Base-by-base conservation (phyloP, 1,284 basidiomycete genomes). In the Xerocomus nothofagi region DNA sequence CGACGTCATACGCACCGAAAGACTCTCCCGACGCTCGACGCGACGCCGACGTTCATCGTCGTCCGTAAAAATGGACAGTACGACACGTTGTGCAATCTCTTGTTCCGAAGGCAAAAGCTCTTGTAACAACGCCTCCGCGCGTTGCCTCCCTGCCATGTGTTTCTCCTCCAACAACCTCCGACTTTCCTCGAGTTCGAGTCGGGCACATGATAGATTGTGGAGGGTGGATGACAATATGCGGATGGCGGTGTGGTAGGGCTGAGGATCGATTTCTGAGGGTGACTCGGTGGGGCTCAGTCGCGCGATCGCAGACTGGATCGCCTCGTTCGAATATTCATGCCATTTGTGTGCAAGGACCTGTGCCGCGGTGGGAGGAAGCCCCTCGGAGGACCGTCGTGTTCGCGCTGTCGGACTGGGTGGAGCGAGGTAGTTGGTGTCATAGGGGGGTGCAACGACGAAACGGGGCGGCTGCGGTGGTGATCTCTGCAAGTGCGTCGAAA, bases 251-350 rank as follows among this genome's bases (percentile, higher is more conserved):
- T 86, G 81, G 57, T 87, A 87, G 0, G 85, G 82, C 57, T 86
- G 76, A n/a, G 56, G 63, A 6, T 76, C 62, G 3, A 66, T 61
- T 37, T 79, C 73, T 4, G 75, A 71, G 2, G 77, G 75, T 0
- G 79, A 73, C 26, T 76, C 70, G 4, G 71, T 59, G 8, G 61
- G 51, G 44, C 69, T 60, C 26, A 83, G 64, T 17, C 66, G 67
- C 0, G 83, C 76, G 17, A 91, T 77, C 2, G 79, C 75, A 7
- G 74, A 69, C 54, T 84, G 79, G 37, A 91, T 84, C 1, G 77
- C 82, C 42, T 86, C 79, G 65, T 90, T 86, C 1, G 84, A 81
- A 57, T 81, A 82, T 38, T 82, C 78, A 60, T 88, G 84, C 85
- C 86, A 89, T 60, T 73, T 77, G 6, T 79, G 84, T 3, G 73